Percentiles rank a stretch among this genome's conserved stretches.
Evolutionary conservation across 1,139 yeast genomes (phyloP).

Genomic region (Yamadazyma diospyri): DNA sequence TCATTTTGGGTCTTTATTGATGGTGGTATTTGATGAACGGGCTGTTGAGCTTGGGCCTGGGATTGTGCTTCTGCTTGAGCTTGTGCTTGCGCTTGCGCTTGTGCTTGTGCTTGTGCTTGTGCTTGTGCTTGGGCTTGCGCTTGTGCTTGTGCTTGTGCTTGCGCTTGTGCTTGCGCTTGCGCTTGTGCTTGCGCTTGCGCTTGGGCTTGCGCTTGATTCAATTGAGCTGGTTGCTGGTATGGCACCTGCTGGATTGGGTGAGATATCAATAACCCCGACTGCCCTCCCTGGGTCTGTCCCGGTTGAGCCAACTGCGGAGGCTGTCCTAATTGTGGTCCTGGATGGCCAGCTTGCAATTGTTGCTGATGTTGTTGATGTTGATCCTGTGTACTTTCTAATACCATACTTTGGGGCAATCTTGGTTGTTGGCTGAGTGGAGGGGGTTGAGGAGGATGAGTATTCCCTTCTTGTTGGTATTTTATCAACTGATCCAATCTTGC

Average conservation of each 20-base stretch:
- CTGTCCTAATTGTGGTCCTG: constrained; percentile 10
- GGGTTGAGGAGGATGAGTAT: constrained; percentile 62
- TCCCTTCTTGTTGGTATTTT: constrained; percentile 72
- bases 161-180: constrained; percentile 1
- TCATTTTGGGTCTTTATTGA: constrained; percentile 6
- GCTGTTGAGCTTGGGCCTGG: constrained; percentile 8
- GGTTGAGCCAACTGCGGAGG: constrained; percentile 4
- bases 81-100: no score
- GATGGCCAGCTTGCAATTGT: constrained; percentile 11
- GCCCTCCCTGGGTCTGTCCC: constrained; percentile 9
- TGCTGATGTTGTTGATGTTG: constrained; percentile 19
- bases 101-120: no score
- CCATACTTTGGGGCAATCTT: constrained; percentile 55
- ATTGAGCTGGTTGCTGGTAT: constrained; percentile 10
- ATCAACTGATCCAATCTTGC: constrained; percentile 85
- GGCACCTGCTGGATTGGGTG: constrained; percentile 3
- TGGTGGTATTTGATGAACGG: constrained; percentile 4
- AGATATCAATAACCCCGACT: constrained; percentile 3
- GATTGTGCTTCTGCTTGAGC: no score
- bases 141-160: constrained; percentile 1
- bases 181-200: constrained; percentile 8
- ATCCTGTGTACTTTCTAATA: constrained; percentile 47
- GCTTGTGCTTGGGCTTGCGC: constrained; percentile 1
- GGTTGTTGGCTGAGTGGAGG: constrained; percentile 64
- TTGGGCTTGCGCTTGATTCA: constrained; percentile 1